Percentiles rank a stretch among this genome's conserved stretches.
phyloP scores from a whole-genome alignment of 163 green algal species.

The Chloromonas sp. region DNA sequence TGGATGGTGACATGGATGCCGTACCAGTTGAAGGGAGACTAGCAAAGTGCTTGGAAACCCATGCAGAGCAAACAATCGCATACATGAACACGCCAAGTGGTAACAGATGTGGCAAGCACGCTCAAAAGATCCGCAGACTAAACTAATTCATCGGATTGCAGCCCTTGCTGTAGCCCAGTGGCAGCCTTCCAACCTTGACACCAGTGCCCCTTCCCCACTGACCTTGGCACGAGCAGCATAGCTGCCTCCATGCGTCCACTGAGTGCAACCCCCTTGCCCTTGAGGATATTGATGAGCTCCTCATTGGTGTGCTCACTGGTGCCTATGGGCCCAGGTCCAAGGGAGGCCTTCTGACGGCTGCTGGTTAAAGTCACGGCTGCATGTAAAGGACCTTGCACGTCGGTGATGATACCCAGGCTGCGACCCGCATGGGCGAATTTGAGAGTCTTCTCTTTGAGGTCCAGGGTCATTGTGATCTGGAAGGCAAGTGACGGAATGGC shows the following conservation, averaged over 20 bases:
- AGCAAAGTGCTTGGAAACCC: no score
- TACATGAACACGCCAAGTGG: no score
- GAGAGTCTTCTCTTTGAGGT: slow-evolving; percentile 57
- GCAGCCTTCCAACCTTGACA: no score
- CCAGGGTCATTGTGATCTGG: slow-evolving; percentile 39
- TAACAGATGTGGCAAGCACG: no score
- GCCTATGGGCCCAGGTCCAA: slow-evolving; percentile 43
- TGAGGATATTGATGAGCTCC: slow-evolving; percentile 59
- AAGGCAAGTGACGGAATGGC: no score
- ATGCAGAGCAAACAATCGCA: no score
- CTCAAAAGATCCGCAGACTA: no score
- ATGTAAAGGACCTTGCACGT: slow-evolving; percentile 43
- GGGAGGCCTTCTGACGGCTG: slow-evolving; percentile 32
- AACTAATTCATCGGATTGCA: no score
- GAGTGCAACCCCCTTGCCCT: slow-evolving; percentile 46
- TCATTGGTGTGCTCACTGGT: slow-evolving; percentile 54
- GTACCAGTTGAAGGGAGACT: no score
- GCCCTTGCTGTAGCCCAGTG: no score
- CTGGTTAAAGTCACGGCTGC: slow-evolving; percentile 51
- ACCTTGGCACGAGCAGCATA: slow-evolving; percentile 39
- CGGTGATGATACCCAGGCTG: slow-evolving; percentile 48
- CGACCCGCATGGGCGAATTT: slow-evolving; percentile 43
- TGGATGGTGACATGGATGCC: no score
- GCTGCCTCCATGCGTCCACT: slow-evolving; percentile 38
- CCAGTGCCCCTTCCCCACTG: no score